Base-by-base conservation (phyloP, 495 filamentous ascomycete genomes). In the Lepidopterella palustris region DNA sequence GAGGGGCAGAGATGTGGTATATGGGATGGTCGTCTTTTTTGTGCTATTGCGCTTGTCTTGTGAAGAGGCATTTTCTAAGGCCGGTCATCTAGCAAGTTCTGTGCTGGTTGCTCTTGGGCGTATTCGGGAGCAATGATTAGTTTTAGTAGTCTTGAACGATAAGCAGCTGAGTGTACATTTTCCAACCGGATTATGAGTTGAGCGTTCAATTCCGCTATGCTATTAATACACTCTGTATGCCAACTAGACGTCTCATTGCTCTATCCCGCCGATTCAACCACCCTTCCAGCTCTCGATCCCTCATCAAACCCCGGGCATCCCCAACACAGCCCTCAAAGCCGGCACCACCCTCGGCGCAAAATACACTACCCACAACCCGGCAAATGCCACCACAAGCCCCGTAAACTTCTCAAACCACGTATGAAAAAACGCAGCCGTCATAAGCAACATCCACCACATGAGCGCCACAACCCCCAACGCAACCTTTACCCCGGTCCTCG, bases 351-450 rank as follows among this genome's bases (percentile, higher is more conserved):
- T 77, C 0, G 91, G 91, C 5, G 93, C 76, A 53, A 90, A 83
- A 70, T 95, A 96, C 39, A 90, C 80, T 4, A 78, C 62, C 68
- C 87, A 93, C 4, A 95, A 72, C 40, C 81, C 82, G 4, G 77
- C 71, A 39, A 89, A 73, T 9, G 90, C 88, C 23, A 91, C 79
- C 9, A 85, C 45, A 18, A 95, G 72, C 0, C 90, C 90, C 32
- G 87, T 89, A 62, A 88, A 77, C 87, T 97, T 97, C 76, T 98
- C 93, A 69, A 92, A 84, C 93, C 92, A 97, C 4, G 93, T 97
- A 71, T 98, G 93, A 59, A 98, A 98, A 77, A 91, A 97, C 45
- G 90, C 87, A 10, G 92, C 90, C 42, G 93, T 98, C 93, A 98
- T 98, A 50, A 97, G 78, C 72, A 97, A 72, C 92, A 97, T 97